phyloP scores from a whole-genome alignment of 306 rosid species.

The Malus fusca region DNA sequence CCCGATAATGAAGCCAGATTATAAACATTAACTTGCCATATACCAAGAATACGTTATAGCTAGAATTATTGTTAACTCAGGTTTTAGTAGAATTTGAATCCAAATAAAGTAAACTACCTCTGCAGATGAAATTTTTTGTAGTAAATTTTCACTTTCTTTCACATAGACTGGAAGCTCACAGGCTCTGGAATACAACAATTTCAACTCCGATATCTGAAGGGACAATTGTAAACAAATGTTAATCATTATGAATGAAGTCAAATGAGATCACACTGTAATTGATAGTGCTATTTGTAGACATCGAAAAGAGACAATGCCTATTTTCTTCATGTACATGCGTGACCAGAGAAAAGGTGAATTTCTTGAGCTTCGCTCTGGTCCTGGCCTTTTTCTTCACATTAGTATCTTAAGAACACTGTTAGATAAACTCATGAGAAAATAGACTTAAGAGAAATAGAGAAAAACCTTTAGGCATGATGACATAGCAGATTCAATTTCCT shows the following conservation, averaged over 20 bases:
- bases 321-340: neutral
- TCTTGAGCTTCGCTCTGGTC: neutral
- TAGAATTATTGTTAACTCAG: neutral
- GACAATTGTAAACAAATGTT: conserved; percentile 10
- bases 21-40: conserved; percentile 3
- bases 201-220: conserved; percentile 76
- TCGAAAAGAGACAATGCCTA: neutral
- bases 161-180: conserved; percentile 53
- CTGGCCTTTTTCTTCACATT: neutral
- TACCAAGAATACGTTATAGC: neutral
- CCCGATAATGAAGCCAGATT: conserved; percentile 19
- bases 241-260: conserved; percentile 23
- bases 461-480: conserved; percentile 49
- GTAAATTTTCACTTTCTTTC: conserved; percentile 51
- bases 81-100: neutral
- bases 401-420: neutral
- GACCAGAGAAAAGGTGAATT: neutral
- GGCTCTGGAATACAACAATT: conserved; percentile 55
- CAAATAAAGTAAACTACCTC: conserved; percentile 39
- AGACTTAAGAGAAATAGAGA: neutral
- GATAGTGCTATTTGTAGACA: neutral
- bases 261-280: conserved; percentile 16
- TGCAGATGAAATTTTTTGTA: conserved; percentile 39
- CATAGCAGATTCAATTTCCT: conserved; percentile 48
- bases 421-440: neutral